Evolutionary conservation across 139 green algal genomes (phyloP), one percentile per base, ranked within the genome.

Genomic region (Chlamydomonas eustigma): DNA sequence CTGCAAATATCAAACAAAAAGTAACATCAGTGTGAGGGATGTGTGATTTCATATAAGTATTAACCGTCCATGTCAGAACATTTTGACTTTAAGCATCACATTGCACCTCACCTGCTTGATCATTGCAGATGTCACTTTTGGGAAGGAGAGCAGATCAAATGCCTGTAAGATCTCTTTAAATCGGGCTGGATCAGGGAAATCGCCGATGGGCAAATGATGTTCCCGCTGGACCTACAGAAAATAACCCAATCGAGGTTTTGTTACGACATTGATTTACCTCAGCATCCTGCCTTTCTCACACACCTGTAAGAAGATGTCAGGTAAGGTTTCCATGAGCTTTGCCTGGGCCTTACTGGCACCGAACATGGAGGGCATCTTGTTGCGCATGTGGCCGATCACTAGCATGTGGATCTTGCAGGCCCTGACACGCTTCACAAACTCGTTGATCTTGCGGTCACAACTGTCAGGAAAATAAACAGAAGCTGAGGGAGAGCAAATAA

Each of bases 391-490:
- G 6, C 73, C 58, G 25, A 93, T 81, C 58, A 99, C 91, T 28
- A 96, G 83, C 50, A 93, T 89, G 85, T 99, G 96, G 73, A 98
- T 98, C 68, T 89, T 90, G 76, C 85, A 85, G 1, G 95, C 90
- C 1, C 94, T 80, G 70, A 97, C 89, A 22, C 95, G 85, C 87
- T 99, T 99, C 12, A 98, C 94, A 86, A 99, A 99, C 85, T 99
- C 95, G 78, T 98, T 98, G 66, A 74, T 74, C 66, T 74, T 74
- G 33, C 66, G 66, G 28, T 74, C 66, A 25, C 33, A 44, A 67
- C 90, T 91, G 51, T 76, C 80, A 89, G 81, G 8, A 58, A 38
- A 22, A 92, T 78, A 52, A 98, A 91, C 31, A 96, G 83, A 37
- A 93, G 87, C 85, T 99, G 96, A 70, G 97, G 97, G 63, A 88